phyloP scores from a whole-genome alignment of 2,329 filamentous ascomycete genomes.

The Cladosporium colombiae region DNA sequence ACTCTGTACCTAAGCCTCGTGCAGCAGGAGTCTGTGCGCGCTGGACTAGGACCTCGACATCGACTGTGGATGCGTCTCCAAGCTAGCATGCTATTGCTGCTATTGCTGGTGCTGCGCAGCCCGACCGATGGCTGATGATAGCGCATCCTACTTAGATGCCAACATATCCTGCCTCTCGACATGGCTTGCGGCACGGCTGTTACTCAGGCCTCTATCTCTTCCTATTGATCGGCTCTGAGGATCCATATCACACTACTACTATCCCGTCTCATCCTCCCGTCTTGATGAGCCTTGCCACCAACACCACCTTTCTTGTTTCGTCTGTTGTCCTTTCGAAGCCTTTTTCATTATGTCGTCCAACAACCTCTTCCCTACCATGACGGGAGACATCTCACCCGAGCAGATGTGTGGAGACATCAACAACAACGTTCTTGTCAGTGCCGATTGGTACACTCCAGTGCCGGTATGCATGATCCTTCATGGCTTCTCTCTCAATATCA shows the following conservation, averaged over 20 bases:
- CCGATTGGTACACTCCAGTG: constrained; percentile 35
- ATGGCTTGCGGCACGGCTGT: constrained; percentile 17
- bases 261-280: constrained; percentile 23
- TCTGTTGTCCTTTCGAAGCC: constrained; percentile 15
- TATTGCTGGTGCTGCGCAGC: constrained; percentile 22
- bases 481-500: neutral
- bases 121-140: constrained; percentile 14
- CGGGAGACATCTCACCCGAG: constrained; percentile 32
- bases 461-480: constrained; percentile 31
- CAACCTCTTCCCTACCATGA: constrained; percentile 31
- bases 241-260: constrained; percentile 11
- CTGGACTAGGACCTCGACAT: constrained; percentile 12
- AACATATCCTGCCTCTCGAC: constrained; percentile 17
- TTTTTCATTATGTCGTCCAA: constrained; percentile 31
- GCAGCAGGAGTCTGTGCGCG: constrained; percentile 18
- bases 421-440: constrained; percentile 26
- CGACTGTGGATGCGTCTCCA: constrained; percentile 13
- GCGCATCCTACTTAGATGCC: constrained; percentile 20
- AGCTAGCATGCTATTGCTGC: constrained; percentile 17
- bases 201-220: neutral
- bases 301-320: constrained; percentile 24
- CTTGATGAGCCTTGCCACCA: constrained; percentile 31
- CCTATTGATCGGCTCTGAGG: constrained; percentile 8
- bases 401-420: constrained; percentile 32
- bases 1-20: constrained; percentile 21